These are phyloP conservation scores for Metschnikowia cubensis DNA, from an alignment of 805 yeast species.

Conservation along the genomic window DNA sequence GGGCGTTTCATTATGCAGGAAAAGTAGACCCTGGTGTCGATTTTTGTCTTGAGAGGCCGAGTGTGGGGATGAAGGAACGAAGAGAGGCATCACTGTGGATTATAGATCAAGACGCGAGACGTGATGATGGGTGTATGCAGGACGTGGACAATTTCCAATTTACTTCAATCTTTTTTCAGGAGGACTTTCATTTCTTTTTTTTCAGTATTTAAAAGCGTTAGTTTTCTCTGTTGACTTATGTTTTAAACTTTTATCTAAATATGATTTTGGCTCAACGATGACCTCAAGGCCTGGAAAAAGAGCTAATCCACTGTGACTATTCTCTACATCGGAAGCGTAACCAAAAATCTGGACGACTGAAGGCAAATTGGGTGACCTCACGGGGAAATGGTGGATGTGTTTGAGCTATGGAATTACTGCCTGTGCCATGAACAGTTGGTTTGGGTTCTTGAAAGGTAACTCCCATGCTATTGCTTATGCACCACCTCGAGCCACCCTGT, in stretches of 20 bases:
- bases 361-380: conserved; percentile 59
- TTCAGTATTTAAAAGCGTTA: no score
- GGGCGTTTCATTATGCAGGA: background rate
- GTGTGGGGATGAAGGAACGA: conserved; percentile 15
- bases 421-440: conserved; percentile 94
- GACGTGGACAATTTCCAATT: background rate
- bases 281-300: conserved; percentile 88
- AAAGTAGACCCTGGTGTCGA: background rate
- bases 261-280: conserved; percentile 43
- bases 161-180: no score
- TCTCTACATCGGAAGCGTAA: conserved; percentile 46
- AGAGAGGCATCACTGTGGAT: conserved; percentile 4
- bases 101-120: background rate
- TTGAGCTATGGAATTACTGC: conserved; percentile 86
- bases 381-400: conserved; percentile 91
- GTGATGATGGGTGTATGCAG: background rate
- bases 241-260: no score
- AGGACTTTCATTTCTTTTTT: no score
- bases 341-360: conserved; percentile 25
- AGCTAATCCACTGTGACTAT: conserved; percentile 76
- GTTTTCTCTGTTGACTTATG: no score
- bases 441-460: conserved; percentile 75
- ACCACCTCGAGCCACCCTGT: conserved; percentile 56
- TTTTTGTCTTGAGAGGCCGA: background rate
- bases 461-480: conserved; percentile 83